A percentile compares a stretch with the other conserved stretches of the same genome.
These are phyloP conservation scores for Cytospora piceae DNA, from an alignment of 2,329 filamentous ascomycete genomes.

Conservation along the genomic window DNA sequence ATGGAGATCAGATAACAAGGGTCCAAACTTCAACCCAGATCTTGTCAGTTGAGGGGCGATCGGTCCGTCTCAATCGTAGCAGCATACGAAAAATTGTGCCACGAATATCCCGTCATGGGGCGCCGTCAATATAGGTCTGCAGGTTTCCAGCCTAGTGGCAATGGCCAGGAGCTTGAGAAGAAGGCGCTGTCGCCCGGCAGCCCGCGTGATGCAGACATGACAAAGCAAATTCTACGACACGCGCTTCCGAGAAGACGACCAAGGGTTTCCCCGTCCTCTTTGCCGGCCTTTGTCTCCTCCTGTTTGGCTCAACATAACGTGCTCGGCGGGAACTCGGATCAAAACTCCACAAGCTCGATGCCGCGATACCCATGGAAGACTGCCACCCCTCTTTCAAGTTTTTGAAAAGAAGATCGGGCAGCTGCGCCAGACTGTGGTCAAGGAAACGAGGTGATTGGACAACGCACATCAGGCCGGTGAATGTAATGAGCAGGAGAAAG, in stretches of 20 bases:
- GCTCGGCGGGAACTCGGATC: constrained; percentile 2
- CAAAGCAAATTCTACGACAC: background rate
- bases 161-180: constrained; percentile 5
- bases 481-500: background rate
- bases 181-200: constrained; percentile 7
- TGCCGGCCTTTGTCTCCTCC: background rate
- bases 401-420: background rate
- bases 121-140: background rate
- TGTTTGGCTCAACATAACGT: constrained; percentile 14
- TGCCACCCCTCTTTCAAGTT: constrained; percentile 4
- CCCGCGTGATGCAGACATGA: background rate
- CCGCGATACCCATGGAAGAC: constrained; percentile 20
- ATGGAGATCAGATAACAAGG: constrained; percentile 1
- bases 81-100: background rate
- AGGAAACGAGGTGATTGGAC: background rate
- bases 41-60: background rate
- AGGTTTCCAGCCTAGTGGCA: constrained; percentile 4
- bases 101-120: background rate
- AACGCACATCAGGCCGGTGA: background rate
- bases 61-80: background rate
- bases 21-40: background rate
- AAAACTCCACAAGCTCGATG: background rate
- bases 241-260: background rate
- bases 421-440: background rate
- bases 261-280: constrained; percentile 2